These are phyloP conservation scores for Trametes maxima DNA, from an alignment of 768 basidiomycete species.

Conservation along the genomic window DNA sequence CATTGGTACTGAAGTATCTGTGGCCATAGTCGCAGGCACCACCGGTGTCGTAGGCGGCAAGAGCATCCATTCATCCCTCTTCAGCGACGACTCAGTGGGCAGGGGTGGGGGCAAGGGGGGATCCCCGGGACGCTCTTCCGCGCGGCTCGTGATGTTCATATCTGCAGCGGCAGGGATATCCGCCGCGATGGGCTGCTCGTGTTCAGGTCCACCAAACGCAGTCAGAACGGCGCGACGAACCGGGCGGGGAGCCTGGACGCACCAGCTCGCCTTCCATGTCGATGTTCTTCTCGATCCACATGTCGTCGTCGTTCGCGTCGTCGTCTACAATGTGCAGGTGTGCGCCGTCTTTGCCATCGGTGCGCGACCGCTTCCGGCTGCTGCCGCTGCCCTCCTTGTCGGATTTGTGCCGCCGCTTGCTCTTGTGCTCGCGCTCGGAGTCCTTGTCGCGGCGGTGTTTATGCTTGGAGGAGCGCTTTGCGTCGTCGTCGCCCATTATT, in stretches of 20 bases:
- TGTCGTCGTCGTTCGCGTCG: slow-evolving; percentile 69
- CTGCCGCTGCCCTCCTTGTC: slow-evolving; percentile 37
- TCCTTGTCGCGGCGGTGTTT: slow-evolving; percentile 43
- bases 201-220: neutral
- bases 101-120: slow-evolving; percentile 48
- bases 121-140: slow-evolving; percentile 46
- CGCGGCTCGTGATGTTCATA: slow-evolving; percentile 67
- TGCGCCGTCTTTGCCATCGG: slow-evolving; percentile 35
- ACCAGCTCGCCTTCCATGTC: slow-evolving; percentile 77
- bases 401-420: slow-evolving; percentile 58
- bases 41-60: slow-evolving; percentile 39
- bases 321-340: slow-evolving; percentile 62
- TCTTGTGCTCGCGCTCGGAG: slow-evolving; percentile 42
- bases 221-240: neutral
- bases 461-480: slow-evolving; percentile 34
- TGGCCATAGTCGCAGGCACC: slow-evolving; percentile 27
- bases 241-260: slow-evolving; percentile 33
- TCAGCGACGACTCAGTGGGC: slow-evolving; percentile 51
- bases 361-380: slow-evolving; percentile 4
- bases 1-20: slow-evolving; percentile 29
- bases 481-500: slow-evolving; percentile 26
- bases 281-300: slow-evolving; percentile 91
- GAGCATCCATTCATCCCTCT: slow-evolving; percentile 93
- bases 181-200: slow-evolving; percentile 58
- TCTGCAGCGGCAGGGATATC: slow-evolving; percentile 77